These are phyloP conservation scores for Penicillium sp. DNA, from an alignment of 2,329 filamentous ascomycete species.

Conservation along the genomic window DNA sequence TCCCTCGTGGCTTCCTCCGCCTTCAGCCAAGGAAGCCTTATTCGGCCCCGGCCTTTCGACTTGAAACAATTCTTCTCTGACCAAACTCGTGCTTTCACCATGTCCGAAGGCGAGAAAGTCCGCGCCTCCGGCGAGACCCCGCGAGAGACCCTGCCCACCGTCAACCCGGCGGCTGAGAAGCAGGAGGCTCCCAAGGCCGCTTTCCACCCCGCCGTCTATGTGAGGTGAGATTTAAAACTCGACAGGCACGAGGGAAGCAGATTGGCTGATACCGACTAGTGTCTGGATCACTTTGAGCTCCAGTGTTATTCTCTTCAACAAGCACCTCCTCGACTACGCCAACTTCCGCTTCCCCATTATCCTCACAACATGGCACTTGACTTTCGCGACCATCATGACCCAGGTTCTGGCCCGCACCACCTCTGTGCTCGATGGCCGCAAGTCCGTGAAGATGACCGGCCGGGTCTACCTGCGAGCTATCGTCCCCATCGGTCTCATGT, in stretches of 20 bases:
- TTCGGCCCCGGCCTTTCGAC: constrained; percentile 47
- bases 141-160: constrained; percentile 64
- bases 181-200: constrained; percentile 58
- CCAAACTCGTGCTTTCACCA: constrained; percentile 42
- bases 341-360: constrained; percentile 68
- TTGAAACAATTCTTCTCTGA: constrained; percentile 46
- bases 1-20: constrained; percentile 43
- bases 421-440: constrained; percentile 82
- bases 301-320: constrained; percentile 97
- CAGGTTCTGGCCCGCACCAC: constrained; percentile 90
- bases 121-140: constrained; percentile 70
- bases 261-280: constrained; percentile 46
- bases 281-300: constrained; percentile 91
- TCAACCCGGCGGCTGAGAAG: constrained; percentile 73
- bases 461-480: constrained; percentile 89
- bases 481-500: constrained; percentile 90
- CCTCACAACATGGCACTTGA: constrained; percentile 92
- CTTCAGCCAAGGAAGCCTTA: constrained; percentile 41
- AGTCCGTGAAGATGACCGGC: constrained; percentile 95
- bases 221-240: constrained; percentile 49
- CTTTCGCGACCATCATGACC: constrained; percentile 90
- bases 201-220: constrained; percentile 81
- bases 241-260: background rate
- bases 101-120: constrained; percentile 73
- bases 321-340: constrained; percentile 86